Conservation (phyloP, 2,329 filamentous ascomycete genomes). For the Cladophialophora chaetospira region DNA sequence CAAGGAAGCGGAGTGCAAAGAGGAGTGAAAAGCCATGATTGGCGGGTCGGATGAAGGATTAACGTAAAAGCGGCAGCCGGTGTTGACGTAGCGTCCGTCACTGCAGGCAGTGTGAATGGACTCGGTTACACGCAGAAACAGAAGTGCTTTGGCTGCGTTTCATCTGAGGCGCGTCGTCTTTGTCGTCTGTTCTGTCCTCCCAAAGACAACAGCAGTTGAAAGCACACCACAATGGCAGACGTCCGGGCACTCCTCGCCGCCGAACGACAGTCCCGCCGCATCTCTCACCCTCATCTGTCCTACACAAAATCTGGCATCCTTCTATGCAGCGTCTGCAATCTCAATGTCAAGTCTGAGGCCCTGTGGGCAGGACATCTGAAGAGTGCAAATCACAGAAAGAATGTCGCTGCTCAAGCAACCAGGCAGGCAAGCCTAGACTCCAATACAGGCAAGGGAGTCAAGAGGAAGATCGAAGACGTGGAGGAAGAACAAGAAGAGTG, state of each 20-base stretch:
- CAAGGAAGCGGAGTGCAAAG: background rate
- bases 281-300: constrained; percentile 68
- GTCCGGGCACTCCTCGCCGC: constrained; percentile 77
- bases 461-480: constrained; percentile 55
- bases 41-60: background rate
- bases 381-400: constrained; percentile 51
- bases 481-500: constrained; percentile 33
- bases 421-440: constrained; percentile 31
- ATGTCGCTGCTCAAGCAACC: constrained; percentile 34
- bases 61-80: background rate
- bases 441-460: constrained; percentile 46
- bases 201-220: background rate
- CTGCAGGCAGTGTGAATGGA: background rate
- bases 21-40: background rate
- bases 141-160: background rate
- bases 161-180: background rate
- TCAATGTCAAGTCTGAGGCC: constrained; percentile 65
- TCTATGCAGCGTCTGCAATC: constrained; percentile 66
- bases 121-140: background rate
- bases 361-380: constrained; percentile 67
- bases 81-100: background rate
- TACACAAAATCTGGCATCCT: constrained; percentile 71
- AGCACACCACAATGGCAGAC: constrained; percentile 65
- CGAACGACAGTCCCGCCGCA: constrained; percentile 72
- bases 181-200: background rate